phyloP scores from a whole-genome alignment of 306 rosid species.

The Cajanus cajan region DNA sequence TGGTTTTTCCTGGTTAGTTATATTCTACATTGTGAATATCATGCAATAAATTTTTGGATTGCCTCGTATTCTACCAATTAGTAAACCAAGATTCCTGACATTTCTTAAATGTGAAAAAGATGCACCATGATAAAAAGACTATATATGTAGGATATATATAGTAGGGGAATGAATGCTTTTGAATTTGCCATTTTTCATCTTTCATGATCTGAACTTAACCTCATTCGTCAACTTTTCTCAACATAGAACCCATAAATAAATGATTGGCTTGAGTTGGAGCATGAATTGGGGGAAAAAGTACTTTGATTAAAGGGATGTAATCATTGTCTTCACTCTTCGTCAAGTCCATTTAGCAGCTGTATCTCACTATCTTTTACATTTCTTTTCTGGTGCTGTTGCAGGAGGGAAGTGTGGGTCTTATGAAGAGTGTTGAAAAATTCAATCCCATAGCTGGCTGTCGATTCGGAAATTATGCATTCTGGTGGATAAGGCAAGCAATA shows the following conservation, averaged over 20 bases:
- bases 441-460: conserved; percentile 80
- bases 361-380: conserved; percentile 25
- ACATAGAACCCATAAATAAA: neutral
- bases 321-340: conserved; percentile 8
- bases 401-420: conserved; percentile 95
- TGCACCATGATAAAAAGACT: neutral
- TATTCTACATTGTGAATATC: neutral
- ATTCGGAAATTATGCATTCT: conserved; percentile 74
- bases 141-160: neutral
- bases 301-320: neutral
- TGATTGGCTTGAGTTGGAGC: conserved; percentile 15
- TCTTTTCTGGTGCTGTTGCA: conserved; percentile 37
- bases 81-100: neutral
- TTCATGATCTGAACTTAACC: neutral
- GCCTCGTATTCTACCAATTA: neutral
- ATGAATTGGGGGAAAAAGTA: neutral
- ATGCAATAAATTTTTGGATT: neutral
- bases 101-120: neutral
- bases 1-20: conserved; percentile 5
- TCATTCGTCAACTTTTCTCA: neutral
- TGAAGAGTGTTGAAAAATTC: conserved; percentile 85
- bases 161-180: neutral
- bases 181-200: neutral
- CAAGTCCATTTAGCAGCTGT: conserved; percentile 7
- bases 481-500: conserved; percentile 79